Conservation (phyloP, 306 rosid genomes). For the Gynostemma pentaphyllum region DNA sequence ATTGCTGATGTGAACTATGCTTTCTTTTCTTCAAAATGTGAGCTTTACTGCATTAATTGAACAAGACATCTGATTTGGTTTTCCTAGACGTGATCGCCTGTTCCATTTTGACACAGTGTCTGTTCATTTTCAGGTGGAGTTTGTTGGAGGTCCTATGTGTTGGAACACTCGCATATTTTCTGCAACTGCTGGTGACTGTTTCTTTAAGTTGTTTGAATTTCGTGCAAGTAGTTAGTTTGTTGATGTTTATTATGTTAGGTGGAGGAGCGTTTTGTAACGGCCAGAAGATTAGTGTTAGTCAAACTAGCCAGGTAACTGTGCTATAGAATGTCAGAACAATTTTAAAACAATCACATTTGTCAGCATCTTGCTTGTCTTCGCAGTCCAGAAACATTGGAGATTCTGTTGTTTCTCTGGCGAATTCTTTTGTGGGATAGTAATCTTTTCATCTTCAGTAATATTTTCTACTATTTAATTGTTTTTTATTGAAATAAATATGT, state of each 20-base stretch:
- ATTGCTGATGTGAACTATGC: not conserved
- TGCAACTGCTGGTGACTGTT: constrained; percentile 64
- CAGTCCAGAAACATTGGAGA: not conserved
- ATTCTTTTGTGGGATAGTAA: not conserved
- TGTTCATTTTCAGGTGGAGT: constrained; percentile 60
- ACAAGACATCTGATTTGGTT: not conserved
- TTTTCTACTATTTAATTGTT: not conserved
- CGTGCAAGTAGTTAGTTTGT: not conserved
- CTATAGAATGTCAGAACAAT: not conserved
- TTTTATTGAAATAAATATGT: not conserved
- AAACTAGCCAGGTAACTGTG: constrained; percentile 45
- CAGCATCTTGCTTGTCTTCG: not conserved
- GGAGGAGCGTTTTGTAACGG: constrained; percentile 94
- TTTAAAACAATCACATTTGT: not conserved
- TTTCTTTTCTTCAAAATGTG: not conserved
- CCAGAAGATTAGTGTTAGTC: constrained; percentile 65
- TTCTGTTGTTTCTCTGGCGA: not conserved
- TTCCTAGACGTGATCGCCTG: not conserved
- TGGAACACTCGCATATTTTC: constrained; percentile 87
- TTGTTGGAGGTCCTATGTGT: constrained; percentile 97
- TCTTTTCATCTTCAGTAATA: not conserved
- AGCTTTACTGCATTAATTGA: not conserved
- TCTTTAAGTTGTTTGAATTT: constrained; percentile 9
- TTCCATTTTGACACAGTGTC: not conserved
- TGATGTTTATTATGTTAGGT: constrained; percentile 35